Conservation (phyloP, 1,284 basidiomycete genomes). For the Ganoderma boninense region DNA sequence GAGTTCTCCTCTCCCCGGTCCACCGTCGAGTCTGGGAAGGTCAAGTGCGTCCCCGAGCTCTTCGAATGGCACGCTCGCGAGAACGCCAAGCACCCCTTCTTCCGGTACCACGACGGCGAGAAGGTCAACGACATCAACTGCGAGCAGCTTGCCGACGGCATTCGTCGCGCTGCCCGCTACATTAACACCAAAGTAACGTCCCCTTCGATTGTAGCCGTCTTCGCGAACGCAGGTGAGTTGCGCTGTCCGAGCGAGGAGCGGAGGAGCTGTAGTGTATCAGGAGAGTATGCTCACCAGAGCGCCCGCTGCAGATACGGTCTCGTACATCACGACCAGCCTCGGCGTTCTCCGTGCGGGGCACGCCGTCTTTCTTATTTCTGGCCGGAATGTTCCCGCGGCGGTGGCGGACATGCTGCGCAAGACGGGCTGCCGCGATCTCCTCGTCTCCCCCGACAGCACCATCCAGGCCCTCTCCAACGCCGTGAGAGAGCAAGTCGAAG, state of each 20-base stretch:
- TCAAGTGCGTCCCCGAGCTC: slow-evolving; percentile 43
- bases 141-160: slow-evolving; percentile 12
- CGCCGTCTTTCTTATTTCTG: slow-evolving; percentile 34
- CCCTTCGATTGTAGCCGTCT: slow-evolving; percentile 25
- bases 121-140: slow-evolving; percentile 23
- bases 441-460: slow-evolving; percentile 22
- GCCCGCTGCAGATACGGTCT: slow-evolving; percentile 40
- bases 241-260: no score
- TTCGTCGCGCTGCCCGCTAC: slow-evolving; percentile 27
- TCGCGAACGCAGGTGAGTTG: slow-evolving; percentile 30
- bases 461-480: slow-evolving; percentile 5
- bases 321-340: slow-evolving; percentile 38
- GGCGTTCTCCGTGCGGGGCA: slow-evolving; percentile 44
- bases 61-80: slow-evolving; percentile 45
- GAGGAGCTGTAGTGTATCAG: background rate
- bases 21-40: slow-evolving; percentile 24
- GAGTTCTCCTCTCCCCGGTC: slow-evolving; percentile 10
- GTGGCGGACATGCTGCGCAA: slow-evolving; percentile 34
- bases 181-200: slow-evolving; percentile 14
- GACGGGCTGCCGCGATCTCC: slow-evolving; percentile 13
- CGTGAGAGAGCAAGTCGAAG: slow-evolving; percentile 10
- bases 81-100: slow-evolving; percentile 45
- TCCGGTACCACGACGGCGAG: slow-evolving; percentile 35
- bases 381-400: slow-evolving; percentile 29
- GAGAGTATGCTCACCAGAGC: background rate